These are phyloP conservation scores for Colletotrichum paranaense DNA, from an alignment of 2,329 filamentous ascomycete species.

Conservation along the genomic window DNA sequence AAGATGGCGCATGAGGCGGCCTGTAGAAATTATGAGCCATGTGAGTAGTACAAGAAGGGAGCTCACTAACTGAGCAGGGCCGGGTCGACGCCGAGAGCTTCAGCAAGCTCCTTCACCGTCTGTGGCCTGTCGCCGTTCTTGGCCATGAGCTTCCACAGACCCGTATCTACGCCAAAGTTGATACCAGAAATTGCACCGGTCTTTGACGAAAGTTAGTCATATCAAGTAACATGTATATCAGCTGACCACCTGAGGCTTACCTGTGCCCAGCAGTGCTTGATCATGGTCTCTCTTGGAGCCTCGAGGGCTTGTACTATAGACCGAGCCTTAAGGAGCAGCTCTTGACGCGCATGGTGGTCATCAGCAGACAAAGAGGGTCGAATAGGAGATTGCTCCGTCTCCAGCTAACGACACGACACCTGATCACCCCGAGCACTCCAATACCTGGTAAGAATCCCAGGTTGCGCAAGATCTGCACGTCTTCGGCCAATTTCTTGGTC, in stretches of 20 bases:
- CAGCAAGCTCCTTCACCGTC: conserved; percentile 45
- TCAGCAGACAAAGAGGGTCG: not conserved
- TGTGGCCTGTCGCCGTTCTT: conserved; percentile 43
- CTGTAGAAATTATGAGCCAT: not conserved
- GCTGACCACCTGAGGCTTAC: conserved; percentile 34
- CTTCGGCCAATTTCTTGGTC: too few relatives aligned
- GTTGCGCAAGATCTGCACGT: too few relatives aligned
- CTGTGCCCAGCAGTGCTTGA: conserved; percentile 58
- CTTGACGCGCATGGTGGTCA: conserved; percentile 38
- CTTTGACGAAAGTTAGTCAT: conserved; percentile 18
- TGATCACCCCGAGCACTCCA: too few relatives aligned
- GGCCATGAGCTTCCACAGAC: conserved; percentile 49
- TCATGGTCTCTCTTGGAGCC: conserved; percentile 60
- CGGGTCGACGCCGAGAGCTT: conserved; percentile 41
- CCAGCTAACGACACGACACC: too few relatives aligned
- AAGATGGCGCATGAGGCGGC: conserved; percentile 50
- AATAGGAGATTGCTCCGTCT: too few relatives aligned
- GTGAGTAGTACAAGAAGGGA: too few relatives aligned
- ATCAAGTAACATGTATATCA: not conserved
- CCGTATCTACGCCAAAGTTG: conserved; percentile 47
- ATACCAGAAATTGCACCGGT: conserved; percentile 41
- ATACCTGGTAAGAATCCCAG: too few relatives aligned
- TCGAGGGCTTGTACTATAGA: conserved; percentile 49
- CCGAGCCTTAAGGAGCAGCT: conserved; percentile 49
- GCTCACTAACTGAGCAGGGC: not conserved